Conservation (phyloP, 305 asterid genomes). For the Stenogyne calaminthoides region DNA sequence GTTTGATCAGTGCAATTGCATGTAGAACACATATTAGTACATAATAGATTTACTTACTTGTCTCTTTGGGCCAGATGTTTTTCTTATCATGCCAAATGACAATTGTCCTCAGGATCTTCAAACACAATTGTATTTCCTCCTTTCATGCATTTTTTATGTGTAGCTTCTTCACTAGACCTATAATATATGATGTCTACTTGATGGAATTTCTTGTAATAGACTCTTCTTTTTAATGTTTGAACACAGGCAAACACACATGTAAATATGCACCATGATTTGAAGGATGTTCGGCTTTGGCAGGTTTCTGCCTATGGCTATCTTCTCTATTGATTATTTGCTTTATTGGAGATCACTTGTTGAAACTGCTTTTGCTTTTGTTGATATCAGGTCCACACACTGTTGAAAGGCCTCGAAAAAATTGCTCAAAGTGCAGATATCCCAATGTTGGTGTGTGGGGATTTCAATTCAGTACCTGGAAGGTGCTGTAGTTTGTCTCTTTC, state of each 20-base stretch:
- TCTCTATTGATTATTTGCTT: slow-evolving; percentile 16
- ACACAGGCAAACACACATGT: slow-evolving; percentile 97
- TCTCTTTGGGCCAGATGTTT: neutral
- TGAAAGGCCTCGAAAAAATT: slow-evolving; percentile 93
- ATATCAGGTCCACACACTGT: slow-evolving; percentile 81
- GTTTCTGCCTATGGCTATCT: slow-evolving; percentile 37
- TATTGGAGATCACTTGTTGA: slow-evolving; percentile 19
- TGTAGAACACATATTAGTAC: neutral
- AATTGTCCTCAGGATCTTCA: neutral
- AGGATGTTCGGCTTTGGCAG: slow-evolving; percentile 99
- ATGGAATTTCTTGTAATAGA: slow-evolving; percentile 30
- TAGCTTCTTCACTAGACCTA: slow-evolving; percentile 1
- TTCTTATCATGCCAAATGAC: neutral
- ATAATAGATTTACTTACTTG: neutral
- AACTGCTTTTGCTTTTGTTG: slow-evolving; percentile 20
- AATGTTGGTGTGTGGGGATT: slow-evolving; percentile 97
- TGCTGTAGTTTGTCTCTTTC: slow-evolving; percentile 30
- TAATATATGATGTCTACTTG: slow-evolving; percentile 9
- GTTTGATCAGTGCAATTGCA: neutral
- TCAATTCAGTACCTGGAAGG: slow-evolving; percentile 93
- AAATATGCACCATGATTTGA: slow-evolving; percentile 81
- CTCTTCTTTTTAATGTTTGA: slow-evolving; percentile 24
- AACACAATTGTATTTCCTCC: neutral
- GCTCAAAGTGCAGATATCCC: slow-evolving; percentile 98
- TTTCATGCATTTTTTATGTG: no score